These are phyloP conservation scores for Pythium chondricola DNA, from an alignment of 352 stramenopile genomes.

Conservation along the genomic window DNA sequence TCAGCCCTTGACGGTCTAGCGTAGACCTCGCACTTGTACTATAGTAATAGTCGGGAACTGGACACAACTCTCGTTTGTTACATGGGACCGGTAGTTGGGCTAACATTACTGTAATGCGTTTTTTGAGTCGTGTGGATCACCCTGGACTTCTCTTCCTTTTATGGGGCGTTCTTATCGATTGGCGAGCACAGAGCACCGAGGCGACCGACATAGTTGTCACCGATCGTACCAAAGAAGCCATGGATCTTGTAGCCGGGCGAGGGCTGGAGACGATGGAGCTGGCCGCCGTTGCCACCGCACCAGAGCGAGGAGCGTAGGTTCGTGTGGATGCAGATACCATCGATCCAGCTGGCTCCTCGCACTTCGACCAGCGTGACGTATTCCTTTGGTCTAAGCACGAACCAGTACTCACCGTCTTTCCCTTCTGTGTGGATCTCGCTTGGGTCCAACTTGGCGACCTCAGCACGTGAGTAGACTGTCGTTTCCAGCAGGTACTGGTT, in stretches of 20 bases:
- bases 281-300: conserved; percentile 50
- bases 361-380: conserved; percentile 47
- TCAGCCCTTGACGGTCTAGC: no score
- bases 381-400: conserved; percentile 40
- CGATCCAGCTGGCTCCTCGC: conserved; percentile 53
- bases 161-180: not conserved
- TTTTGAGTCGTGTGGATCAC: no score
- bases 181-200: conserved; percentile 37
- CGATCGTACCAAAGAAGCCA: conserved; percentile 44
- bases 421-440: not conserved
- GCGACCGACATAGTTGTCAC: conserved; percentile 41
- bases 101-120: no score
- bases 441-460: conserved; percentile 9
- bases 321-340: conserved; percentile 58
- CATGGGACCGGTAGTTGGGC: no score
- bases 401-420: conserved; percentile 8
- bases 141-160: no score
- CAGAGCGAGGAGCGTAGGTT: conserved; percentile 40
- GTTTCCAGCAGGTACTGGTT: conserved; percentile 36
- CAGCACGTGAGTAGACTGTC: conserved; percentile 23
- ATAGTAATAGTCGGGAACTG: no score
- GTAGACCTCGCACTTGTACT: no score
- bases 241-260: conserved; percentile 32
- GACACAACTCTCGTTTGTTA: no score
- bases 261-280: conserved; percentile 30